A percentile compares a stretch with the other conserved stretches of the same genome.
Evolutionary conservation across 2,329 filamentous ascomycete genomes (phyloP).

Genomic region (Myriosclerotinia curreyana): DNA sequence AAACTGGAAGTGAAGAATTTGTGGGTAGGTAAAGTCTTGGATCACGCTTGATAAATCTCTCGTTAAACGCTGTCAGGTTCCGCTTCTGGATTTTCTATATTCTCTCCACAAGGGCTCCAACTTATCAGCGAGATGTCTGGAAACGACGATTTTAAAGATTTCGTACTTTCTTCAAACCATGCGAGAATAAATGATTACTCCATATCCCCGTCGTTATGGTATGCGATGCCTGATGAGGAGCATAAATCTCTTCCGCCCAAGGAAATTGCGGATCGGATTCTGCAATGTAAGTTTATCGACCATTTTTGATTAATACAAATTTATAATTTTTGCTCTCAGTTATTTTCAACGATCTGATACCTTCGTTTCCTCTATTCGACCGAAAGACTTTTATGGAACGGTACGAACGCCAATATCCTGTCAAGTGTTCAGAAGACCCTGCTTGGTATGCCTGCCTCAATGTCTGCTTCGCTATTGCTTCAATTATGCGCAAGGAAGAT

Average conservation of each 20-base stretch:
- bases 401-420: conserved; percentile 30
- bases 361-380: conserved; percentile 26
- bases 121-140: conserved; percentile 26
- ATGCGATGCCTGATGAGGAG: conserved; percentile 26
- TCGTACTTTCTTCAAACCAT: not conserved
- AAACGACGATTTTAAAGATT: not conserved
- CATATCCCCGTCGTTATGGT: conserved; percentile 23
- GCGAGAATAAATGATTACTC: not conserved
- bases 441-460: conserved; percentile 35
- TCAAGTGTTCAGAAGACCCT: conserved; percentile 25
- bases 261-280: conserved; percentile 28
- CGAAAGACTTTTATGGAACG: conserved; percentile 26
- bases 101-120: conserved; percentile 32
- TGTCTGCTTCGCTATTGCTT: conserved; percentile 26
- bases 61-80: conserved; percentile 25
- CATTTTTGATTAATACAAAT: not conserved
- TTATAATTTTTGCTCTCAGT: not conserved
- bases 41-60: conserved; percentile 3
- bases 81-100: conserved; percentile 33
- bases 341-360: conserved; percentile 14
- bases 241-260: conserved; percentile 28
- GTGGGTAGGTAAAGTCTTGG: conserved; percentile 25
- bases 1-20: conserved; percentile 27
- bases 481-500: conserved; percentile 26
- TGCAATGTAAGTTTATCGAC: conserved; percentile 27